Evolutionary conservation across 2,329 filamentous ascomycete species (phyloP), one percentile per base, ranked within the genome.

Genomic region (Penicillium palitans): DNA sequence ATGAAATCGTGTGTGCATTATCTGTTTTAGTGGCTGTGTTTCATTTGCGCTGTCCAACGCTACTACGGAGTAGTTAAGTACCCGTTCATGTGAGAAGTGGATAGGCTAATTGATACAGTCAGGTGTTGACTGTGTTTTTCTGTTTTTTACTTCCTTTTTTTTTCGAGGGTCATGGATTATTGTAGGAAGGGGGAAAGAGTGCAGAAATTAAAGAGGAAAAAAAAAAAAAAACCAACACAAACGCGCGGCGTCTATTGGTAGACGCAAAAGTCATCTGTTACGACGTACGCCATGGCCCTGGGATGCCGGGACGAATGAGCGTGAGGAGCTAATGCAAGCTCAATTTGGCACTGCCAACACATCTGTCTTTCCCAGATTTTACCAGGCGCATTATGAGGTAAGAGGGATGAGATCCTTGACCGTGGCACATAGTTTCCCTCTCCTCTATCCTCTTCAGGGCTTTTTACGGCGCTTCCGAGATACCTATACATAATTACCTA

Each of bases 241-340:
- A 66, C 59, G 66, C 63, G 55, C 60, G 31, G 61, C 63, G 61
- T 66, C 64, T 65, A 68, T 67, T 68, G 64, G 66, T 60, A 59
- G 61, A 66, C 47, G 53, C 52, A 56, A 57, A 19, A 59, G 64
- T 67, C 66, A 67, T 54, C 58, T 63, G 66, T 62, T 64, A 58
- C 60, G 51, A 62, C 58, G 57, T 59, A 51, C 53, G 64, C 64
- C 66, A 57, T 64, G 61, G 63, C 52, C 54, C 54, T 58, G 63
- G 66, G 57, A 48, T 55, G 0, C 1, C 19, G 8, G 35, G 31
- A 35, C 65, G 58, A 67, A 66, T 67, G 31, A 62, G 52, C 53
- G 35, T 6, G 24, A 44, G 4, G 59, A 42, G 56, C 64, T 66
- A 66, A 66, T 65, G 65, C 62, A 50, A 55, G 55, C 60, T 66